Evolutionary conservation across 1,284 basidiomycete species (phyloP).

Genomic region (Fomitopsis schrenkii): DNA sequence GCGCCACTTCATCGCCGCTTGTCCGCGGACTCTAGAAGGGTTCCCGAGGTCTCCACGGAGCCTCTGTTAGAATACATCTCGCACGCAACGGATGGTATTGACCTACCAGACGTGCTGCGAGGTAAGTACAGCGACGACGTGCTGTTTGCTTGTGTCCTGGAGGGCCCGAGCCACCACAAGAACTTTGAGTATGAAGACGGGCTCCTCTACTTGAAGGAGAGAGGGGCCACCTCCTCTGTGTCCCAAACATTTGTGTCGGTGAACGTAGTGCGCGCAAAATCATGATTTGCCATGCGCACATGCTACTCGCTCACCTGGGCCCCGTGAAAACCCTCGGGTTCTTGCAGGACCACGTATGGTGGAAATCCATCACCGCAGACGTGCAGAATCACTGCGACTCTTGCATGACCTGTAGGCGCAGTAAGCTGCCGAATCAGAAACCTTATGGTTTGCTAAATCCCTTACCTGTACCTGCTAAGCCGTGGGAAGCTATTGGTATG

Average conservation of each 20-base stretch:
- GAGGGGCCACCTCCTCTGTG: slow-evolving; percentile 16
- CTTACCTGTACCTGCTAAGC: slow-evolving; percentile 16
- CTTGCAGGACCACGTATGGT: slow-evolving; percentile 27
- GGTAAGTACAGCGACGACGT: slow-evolving; percentile 6
- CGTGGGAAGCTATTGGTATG: slow-evolving; percentile 30
- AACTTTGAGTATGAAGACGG: slow-evolving; percentile 19
- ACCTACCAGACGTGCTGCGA: slow-evolving; percentile 13
- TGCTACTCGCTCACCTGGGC: slow-evolving; percentile 26
- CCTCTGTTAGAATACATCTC: not conserved
- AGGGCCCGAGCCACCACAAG: slow-evolving; percentile 6
- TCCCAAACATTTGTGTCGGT: slow-evolving; percentile 22
- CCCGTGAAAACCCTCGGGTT: slow-evolving; percentile 21
- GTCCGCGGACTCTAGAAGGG: too few relatives aligned
- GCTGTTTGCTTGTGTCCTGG: slow-evolving; percentile 13
- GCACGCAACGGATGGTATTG: slow-evolving; percentile 1
- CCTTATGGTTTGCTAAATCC: slow-evolving; percentile 24
- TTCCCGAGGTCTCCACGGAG: too few relatives aligned
- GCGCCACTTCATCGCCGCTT: too few relatives aligned
- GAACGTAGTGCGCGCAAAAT: slow-evolving; percentile 21
- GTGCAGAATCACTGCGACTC: slow-evolving; percentile 21
- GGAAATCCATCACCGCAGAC: slow-evolving; percentile 23
- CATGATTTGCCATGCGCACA: slow-evolving; percentile 26
- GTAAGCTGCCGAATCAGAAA: slow-evolving; percentile 21
- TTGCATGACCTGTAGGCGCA: slow-evolving; percentile 21
- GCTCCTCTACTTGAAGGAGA: slow-evolving; percentile 11